phyloP scores from a whole-genome alignment of 495 filamentous ascomycete genomes.

The Bacidia gigantensis region DNA sequence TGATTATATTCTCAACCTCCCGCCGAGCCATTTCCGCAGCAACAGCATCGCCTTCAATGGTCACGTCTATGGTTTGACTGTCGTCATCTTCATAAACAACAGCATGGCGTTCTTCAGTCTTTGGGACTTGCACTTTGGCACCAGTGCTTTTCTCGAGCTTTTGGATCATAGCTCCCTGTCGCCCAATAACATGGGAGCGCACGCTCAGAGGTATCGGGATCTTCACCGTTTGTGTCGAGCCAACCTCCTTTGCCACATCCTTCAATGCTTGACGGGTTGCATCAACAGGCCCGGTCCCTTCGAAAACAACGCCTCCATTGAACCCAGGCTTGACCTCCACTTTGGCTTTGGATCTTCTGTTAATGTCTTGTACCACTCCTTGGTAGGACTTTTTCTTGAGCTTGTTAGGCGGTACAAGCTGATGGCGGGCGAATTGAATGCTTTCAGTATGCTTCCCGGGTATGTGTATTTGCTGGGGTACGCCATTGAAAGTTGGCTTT shows the following conservation, averaged over 20 bases:
- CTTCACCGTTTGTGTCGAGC: conserved; percentile 64
- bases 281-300: conserved; percentile 65
- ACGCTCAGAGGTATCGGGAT: conserved; percentile 72
- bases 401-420: conserved; percentile 58
- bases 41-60: conserved; percentile 80
- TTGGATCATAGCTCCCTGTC: conserved; percentile 77
- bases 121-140: conserved; percentile 78
- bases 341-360: conserved; percentile 71
- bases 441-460: conserved; percentile 68
- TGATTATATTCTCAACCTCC: conserved; percentile 72
- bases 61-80: conserved; percentile 64
- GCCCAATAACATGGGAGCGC: conserved; percentile 80
- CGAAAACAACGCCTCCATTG: conserved; percentile 57
- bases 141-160: conserved; percentile 72
- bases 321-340: conserved; percentile 59
- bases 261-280: conserved; percentile 69
- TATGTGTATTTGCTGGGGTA: conserved; percentile 49
- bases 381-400: conserved; percentile 60
- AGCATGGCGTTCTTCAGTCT: conserved; percentile 44
- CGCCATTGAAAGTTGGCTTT: conserved; percentile 16
- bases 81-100: conserved; percentile 54
- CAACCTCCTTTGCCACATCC: conserved; percentile 72
- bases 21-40: conserved; percentile 66
- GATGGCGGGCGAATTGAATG: conserved; percentile 52
- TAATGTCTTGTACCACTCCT: conserved; percentile 78